Evolutionary conservation across 179 eudicot species (phyloP), one percentile per base, ranked within the genome.

Genomic region (Pouteria campechiana): DNA sequence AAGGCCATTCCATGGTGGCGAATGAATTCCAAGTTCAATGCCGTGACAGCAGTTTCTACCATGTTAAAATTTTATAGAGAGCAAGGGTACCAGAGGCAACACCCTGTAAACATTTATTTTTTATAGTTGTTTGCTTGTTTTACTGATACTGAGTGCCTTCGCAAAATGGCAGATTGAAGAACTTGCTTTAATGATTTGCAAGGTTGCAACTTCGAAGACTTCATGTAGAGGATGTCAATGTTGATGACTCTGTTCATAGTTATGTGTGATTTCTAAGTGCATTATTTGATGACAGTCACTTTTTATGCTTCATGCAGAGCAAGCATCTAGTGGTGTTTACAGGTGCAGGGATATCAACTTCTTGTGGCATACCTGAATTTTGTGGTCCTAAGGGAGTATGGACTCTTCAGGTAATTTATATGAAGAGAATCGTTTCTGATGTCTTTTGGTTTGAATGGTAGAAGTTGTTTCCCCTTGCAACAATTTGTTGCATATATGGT

Each of bases 291-390:
- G 24, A 9, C 17, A 42, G 18, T 42, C 8, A 33, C 8, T 22
- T n/a, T 17, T 33, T 25, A 45, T 33, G 16, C 5, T 42, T 33
- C 9, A 2, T 48, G 42, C 58, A 54, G 50, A 54, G 58, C 35
- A 43, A 52, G 23, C 32, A 54, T 54, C 32, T 54, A 7, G 58
- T 54, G 12, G 58, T 41, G 4, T 43, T 43, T 34, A 43, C 50
- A 43, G 58, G 58, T 44, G 58, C 58, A 25, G 58, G 58, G 4
- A 54, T 43, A 43, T 43, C 58, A 33, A 54, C 58, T 24, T 32
- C 58, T 43, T 54, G 58, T 25, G 58, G 58, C 8, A 43, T 54
- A 23, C 58, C 58, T 17, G 58, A 54, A 33, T 54, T 54, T 34
- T 42, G 50, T 17, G 58, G 58, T 14, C 42, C 58, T 24, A 43